Percentiles rank a stretch among this genome's conserved stretches.
Evolutionary conservation across 257 asterid species (phyloP).

Genomic region (Solanum chiquidenum): DNA sequence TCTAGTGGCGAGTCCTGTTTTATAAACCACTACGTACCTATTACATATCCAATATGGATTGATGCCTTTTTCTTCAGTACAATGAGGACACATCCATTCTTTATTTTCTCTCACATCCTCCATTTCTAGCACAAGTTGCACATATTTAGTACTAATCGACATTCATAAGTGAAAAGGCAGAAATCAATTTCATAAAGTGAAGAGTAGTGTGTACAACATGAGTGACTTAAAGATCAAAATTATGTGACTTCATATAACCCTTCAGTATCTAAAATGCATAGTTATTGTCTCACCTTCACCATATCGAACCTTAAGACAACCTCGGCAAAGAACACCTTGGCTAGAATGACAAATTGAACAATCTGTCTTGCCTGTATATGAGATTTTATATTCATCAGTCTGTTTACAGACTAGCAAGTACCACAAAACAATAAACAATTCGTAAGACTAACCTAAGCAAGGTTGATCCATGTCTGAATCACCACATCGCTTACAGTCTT

Average conservation of each 20-base stretch:
- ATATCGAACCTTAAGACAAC: constrained; percentile 70
- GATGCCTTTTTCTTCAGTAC: constrained; percentile 49
- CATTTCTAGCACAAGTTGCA: constrained; percentile 33
- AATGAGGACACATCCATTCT: constrained; percentile 77
- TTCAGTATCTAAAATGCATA: background rate
- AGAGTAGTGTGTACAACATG: background rate
- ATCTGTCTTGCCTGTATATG: constrained; percentile 67
- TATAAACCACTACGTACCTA: constrained; percentile 31
- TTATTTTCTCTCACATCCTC: constrained; percentile 61
- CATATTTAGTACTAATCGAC: background rate
- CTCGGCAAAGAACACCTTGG: constrained; percentile 68
- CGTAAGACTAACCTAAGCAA: constrained; percentile 47
- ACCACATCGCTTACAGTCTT: constrained; percentile 73
- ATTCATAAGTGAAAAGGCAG: background rate
- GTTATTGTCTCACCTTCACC: constrained; percentile 71
- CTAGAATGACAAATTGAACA: constrained; percentile 75
- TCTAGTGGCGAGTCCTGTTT: background rate
- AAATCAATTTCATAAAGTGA: background rate
- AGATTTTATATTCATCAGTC: constrained; percentile 12
- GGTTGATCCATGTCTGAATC: constrained; percentile 52
- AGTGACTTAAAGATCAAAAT: background rate
- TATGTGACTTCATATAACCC: background rate
- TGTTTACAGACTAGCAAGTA: constrained; percentile 10
- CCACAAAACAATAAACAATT: background rate
- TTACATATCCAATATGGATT: constrained; percentile 86